Evolutionary conservation across 1,284 basidiomycete genomes (phyloP).

Genomic region (Leccinum pallidistipes): DNA sequence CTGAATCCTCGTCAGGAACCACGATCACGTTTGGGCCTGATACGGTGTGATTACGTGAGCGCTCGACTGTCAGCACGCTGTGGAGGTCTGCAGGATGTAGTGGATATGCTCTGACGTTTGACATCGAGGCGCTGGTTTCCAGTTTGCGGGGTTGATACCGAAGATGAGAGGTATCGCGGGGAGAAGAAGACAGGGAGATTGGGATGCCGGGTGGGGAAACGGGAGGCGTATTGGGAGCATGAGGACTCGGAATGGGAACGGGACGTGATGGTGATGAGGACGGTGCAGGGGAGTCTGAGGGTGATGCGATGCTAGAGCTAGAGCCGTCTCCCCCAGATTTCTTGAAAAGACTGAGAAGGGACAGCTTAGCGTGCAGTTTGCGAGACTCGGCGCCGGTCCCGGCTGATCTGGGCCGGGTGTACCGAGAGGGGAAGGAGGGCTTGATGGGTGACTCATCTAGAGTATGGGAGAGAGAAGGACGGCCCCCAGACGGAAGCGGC

Average conservation of each 20-base stretch:
- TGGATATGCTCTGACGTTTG: conserved; percentile 30
- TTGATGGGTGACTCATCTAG: conserved; percentile 33
- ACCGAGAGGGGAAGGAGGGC: conserved; percentile 24
- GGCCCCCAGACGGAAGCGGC: conserved; percentile 24
- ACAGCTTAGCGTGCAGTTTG: conserved; percentile 40
- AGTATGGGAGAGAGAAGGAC: conserved; percentile 41
- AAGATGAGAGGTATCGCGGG: conserved; percentile 27
- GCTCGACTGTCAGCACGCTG: conserved; percentile 31
- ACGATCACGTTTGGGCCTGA: conserved; percentile 24
- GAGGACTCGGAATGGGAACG: conserved; percentile 21
- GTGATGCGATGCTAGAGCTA: conserved; percentile 34
- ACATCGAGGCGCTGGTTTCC: conserved; percentile 26
- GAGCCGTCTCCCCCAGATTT: conserved; percentile 40
- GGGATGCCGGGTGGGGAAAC: conserved; percentile 30
- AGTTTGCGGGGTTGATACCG: conserved; percentile 29
- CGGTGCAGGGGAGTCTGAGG: conserved; percentile 26
- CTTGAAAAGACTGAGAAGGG: conserved; percentile 48
- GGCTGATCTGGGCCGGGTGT: conserved; percentile 46
- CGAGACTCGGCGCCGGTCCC: conserved; percentile 47
- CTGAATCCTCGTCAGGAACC: conserved; percentile 28
- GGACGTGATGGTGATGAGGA: conserved; percentile 26
- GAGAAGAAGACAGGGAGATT: conserved; percentile 28
- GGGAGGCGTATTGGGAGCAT: conserved; percentile 17
- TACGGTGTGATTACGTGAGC: conserved; percentile 29
- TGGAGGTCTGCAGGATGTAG: conserved; percentile 38